phyloP scores from a whole-genome alignment of 169 alveolate genomes.

The Eimeria praecox region DNA sequence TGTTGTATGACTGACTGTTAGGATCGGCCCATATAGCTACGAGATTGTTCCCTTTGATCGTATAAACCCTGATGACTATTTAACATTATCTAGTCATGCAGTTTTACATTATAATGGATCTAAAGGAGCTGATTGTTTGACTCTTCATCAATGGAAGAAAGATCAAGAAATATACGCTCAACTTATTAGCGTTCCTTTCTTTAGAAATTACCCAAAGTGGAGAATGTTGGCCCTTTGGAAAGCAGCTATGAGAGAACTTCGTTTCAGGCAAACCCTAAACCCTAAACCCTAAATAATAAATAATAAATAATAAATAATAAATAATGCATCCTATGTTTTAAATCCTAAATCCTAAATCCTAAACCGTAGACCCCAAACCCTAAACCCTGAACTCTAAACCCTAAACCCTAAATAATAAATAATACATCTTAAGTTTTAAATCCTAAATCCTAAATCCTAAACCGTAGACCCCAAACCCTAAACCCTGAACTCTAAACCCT shows the following conservation, averaged over 20 bases:
- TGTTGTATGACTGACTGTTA: not conserved
- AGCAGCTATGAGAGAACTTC: slow-evolving; percentile 83
- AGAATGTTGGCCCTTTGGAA: slow-evolving; percentile 93
- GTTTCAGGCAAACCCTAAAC: not conserved
- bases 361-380: no score
- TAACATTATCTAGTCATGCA: slow-evolving; percentile 84
- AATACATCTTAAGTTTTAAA: no score
- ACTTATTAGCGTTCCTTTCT: slow-evolving; percentile 87
- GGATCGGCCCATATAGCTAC: slow-evolving; percentile 78
- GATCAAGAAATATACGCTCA: slow-evolving; percentile 89
- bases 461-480: no score
- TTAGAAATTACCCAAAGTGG: slow-evolving; percentile 90
- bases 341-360: no score
- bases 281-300: not conserved
- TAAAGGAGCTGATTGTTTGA: slow-evolving; percentile 75
- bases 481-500: no score
- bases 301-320: no score
- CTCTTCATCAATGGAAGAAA: slow-evolving; percentile 92
- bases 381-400: no score
- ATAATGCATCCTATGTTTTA: no score
- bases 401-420: no score
- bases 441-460: no score
- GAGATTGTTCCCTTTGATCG: slow-evolving; percentile 84
- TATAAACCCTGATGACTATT: slow-evolving; percentile 84
- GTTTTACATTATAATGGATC: slow-evolving; percentile 79